Evolutionary conservation across 2,329 filamentous ascomycete species (phyloP).

Genomic region (Cladosporium sp.): DNA sequence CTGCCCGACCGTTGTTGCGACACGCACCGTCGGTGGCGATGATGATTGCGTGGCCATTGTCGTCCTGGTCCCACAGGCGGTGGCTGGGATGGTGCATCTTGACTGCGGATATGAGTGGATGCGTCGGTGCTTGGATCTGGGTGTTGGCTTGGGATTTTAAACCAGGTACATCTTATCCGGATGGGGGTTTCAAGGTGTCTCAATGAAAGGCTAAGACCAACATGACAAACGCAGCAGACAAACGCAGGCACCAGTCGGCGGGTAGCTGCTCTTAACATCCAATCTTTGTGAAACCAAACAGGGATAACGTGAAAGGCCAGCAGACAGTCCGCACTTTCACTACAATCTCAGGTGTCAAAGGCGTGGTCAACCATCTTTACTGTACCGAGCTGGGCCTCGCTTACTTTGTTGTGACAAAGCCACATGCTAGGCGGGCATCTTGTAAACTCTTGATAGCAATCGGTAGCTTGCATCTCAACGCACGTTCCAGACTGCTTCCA

Average conservation of each 20-base stretch:
- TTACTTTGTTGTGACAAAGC: not conserved
- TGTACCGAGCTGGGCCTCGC: too few species aligned
- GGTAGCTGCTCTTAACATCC: not conserved
- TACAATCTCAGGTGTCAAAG: not conserved
- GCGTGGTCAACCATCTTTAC: not conserved
- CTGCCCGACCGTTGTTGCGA: constrained; percentile 24
- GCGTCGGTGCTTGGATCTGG: too few species aligned
- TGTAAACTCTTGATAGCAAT: not conserved
- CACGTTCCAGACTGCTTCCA: not conserved
- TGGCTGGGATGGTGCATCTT: not conserved
- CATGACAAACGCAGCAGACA: not conserved
- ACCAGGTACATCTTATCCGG: too few species aligned
- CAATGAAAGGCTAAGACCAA: not conserved
- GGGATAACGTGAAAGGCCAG: not conserved
- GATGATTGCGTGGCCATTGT: not conserved
- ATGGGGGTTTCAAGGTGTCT: too few species aligned
- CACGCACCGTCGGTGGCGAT: constrained; percentile 31
- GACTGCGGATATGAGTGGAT: not conserved
- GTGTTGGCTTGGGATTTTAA: too few species aligned
- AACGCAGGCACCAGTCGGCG: not conserved
- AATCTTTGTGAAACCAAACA: not conserved
- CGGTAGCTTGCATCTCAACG: not conserved
- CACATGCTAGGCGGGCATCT: not conserved
- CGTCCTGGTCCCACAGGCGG: not conserved
- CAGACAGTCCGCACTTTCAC: not conserved